A percentile compares a stretch with the other conserved stretches of the same genome.
phyloP scores from a whole-genome alignment of 257 asterid genomes.

The Craterostigma plantagineum region DNA sequence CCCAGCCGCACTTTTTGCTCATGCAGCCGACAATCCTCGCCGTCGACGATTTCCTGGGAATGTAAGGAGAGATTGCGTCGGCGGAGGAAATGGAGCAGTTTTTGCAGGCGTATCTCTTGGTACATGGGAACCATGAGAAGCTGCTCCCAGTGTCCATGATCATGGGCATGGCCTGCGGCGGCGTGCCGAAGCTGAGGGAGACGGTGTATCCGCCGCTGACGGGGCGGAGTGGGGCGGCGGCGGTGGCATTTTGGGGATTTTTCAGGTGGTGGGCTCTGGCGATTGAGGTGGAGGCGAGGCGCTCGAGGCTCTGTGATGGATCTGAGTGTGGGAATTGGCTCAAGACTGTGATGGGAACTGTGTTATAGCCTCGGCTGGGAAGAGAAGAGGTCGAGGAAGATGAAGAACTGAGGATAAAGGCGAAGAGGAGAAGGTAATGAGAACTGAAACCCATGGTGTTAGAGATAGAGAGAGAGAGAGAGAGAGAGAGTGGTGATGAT shows the following conservation, averaged over 20 bases:
- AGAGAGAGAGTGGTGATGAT: no score
- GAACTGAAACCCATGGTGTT: no score
- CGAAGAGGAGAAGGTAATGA: no score
- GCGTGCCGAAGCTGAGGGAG: slow-evolving; percentile 73
- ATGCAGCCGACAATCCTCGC: slow-evolving; percentile 46
- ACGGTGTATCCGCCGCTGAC: slow-evolving; percentile 68
- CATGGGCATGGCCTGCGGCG: slow-evolving; percentile 52
- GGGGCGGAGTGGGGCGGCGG: slow-evolving; percentile 46
- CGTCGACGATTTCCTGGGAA: slow-evolving; percentile 61
- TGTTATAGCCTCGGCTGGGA: neutral
- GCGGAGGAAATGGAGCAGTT: slow-evolving; percentile 27
- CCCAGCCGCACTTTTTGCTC: slow-evolving; percentile 65
- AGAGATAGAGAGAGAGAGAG: no score
- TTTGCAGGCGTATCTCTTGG: slow-evolving; percentile 39
- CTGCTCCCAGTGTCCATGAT: slow-evolving; percentile 80
- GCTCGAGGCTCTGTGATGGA: slow-evolving; percentile 35
- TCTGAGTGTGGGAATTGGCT: slow-evolving; percentile 26
- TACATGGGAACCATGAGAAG: slow-evolving; percentile 87
- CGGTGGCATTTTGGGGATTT: slow-evolving; percentile 12
- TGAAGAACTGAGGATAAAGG: no score
- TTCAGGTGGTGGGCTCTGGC: slow-evolving; percentile 71
- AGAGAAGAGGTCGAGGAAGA: no score
- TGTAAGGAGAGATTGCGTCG: slow-evolving; percentile 23
- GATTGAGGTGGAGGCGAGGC: slow-evolving; percentile 36
- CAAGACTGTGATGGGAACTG: slow-evolving; percentile 34